Evolutionary conservation across 768 basidiomycete genomes (phyloP).

Genomic region (Neoboletus magnificus): DNA sequence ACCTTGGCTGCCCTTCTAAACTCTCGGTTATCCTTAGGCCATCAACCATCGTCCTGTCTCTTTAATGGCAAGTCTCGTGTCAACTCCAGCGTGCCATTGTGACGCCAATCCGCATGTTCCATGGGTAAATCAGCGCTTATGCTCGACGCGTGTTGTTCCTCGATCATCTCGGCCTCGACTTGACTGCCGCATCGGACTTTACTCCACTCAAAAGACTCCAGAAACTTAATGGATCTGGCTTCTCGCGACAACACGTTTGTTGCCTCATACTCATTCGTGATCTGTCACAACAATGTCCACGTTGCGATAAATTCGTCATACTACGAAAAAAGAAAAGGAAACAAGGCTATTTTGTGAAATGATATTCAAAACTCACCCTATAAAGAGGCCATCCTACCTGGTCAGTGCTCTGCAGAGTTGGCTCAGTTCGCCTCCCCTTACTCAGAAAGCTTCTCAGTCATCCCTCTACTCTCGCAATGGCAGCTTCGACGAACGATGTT

Average conservation of each 20-base stretch:
- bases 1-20: slow-evolving; percentile 14
- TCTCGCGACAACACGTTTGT: slow-evolving; percentile 68
- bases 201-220: slow-evolving; percentile 69
- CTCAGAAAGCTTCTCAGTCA: slow-evolving; percentile 32
- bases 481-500: slow-evolving; percentile 58
- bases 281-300: slow-evolving; percentile 67
- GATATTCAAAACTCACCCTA: slow-evolving; percentile 43
- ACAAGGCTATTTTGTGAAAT: slow-evolving; percentile 46
- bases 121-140: slow-evolving; percentile 50
- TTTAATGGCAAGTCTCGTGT: slow-evolving; percentile 29
- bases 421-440: slow-evolving; percentile 30
- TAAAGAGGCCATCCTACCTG: slow-evolving; percentile 43
- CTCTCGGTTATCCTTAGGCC: slow-evolving; percentile 27
- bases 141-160: slow-evolving; percentile 59
- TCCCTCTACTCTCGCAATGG: slow-evolving; percentile 42
- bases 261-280: slow-evolving; percentile 64
- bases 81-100: slow-evolving; percentile 25
- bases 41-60: slow-evolving; percentile 16
- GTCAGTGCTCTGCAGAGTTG: slow-evolving; percentile 21
- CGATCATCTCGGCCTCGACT: slow-evolving; percentile 63
- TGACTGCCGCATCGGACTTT: slow-evolving; percentile 53
- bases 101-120: slow-evolving; percentile 34
- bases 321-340: slow-evolving; percentile 37
- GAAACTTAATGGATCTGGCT: slow-evolving; percentile 58
- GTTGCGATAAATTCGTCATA: slow-evolving; percentile 67